A percentile compares a stretch with the other conserved stretches of the same genome.
Conservation (phyloP, 2,329 filamentous ascomycete species). For the Penicillium sp. region DNA sequence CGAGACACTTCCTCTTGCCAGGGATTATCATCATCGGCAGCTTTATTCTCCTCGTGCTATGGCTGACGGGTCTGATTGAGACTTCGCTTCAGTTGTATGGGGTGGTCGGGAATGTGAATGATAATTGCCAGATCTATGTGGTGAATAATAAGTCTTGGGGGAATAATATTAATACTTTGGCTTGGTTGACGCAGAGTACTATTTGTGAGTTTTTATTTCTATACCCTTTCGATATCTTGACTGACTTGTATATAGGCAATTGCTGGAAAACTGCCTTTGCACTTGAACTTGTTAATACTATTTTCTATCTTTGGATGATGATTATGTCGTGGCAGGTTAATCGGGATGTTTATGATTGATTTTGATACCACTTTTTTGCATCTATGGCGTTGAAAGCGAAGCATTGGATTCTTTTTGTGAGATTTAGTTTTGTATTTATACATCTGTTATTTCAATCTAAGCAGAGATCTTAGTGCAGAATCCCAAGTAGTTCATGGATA, state of each 20-base stretch:
- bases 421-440: neutral
- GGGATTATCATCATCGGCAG: slow-evolving; percentile 58
- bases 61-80: slow-evolving; percentile 61
- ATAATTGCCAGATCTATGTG: slow-evolving; percentile 59
- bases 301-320: slow-evolving; percentile 67
- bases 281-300: slow-evolving; percentile 61
- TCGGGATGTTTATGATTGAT: slow-evolving; percentile 31
- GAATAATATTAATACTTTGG: slow-evolving; percentile 55
- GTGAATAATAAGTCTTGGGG: slow-evolving; percentile 47
- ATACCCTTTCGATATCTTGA: neutral
- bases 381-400: slow-evolving; percentile 7
- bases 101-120: slow-evolving; percentile 54
- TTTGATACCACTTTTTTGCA: slow-evolving; percentile 10
- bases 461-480: neutral
- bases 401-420: neutral
- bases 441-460: neutral
- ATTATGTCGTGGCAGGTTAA: slow-evolving; percentile 59
- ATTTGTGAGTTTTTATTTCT: slow-evolving; percentile 51
- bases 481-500: neutral
- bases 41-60: slow-evolving; percentile 62
- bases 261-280: slow-evolving; percentile 64
- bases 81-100: slow-evolving; percentile 63
- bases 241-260: slow-evolving; percentile 45
- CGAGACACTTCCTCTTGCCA: slow-evolving; percentile 56
- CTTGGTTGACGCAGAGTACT: slow-evolving; percentile 61